Evolutionary conservation across 179 eudicot species (phyloP), one percentile per base, ranked within the genome.

Genomic region (Beta macrorhiza): DNA sequence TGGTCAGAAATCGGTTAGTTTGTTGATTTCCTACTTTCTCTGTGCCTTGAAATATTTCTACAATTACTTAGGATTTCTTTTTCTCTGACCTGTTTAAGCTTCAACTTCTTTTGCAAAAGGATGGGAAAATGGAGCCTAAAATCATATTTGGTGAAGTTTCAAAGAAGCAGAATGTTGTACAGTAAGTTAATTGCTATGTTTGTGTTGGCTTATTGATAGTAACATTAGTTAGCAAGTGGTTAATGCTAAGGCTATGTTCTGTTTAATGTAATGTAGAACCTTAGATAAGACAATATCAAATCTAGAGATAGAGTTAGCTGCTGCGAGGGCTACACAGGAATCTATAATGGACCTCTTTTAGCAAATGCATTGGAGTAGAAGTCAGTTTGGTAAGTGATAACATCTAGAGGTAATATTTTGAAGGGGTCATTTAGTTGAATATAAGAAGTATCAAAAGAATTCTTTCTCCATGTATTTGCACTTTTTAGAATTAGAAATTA

Each of bases 311-410:
- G 98, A 95, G 81, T 84, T 93, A 83, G 97, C 99, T 78, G 93
- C 99, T 76, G 97, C 98, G 74, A 95, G 96, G 87, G 93, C 98
- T 62, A 88, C 90, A 20, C 98, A 95, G 81, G 98, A 93, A 83
- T 91, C 98, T 19, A 82, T 95, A 22, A 88, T 92, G 83, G 90
- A 84, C n/a, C n/a, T n/a, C n/a, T n/a, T n/a, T n/a, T n/a, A n/a
- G n/a, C n/a, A n/a, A n/a, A n/a, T n/a, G n/a, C n/a, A n/a, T n/a
- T n/a, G n/a, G n/a, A n/a, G n/a, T n/a, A n/a, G n/a, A n/a, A n/a
- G n/a, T n/a, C n/a, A n/a, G n/a, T n/a, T n/a, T n/a, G n/a, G n/a
- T n/a, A n/a, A n/a, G n/a, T n/a, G n/a, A n/a, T n/a, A n/a, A n/a
- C n/a, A n/a, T n/a, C n/a, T n/a, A n/a, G n/a, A n/a, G n/a, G n/a